These are phyloP conservation scores for Amphicarpaea edgeworthii DNA, from an alignment of 306 rosid genomes.

Conservation along the genomic window DNA sequence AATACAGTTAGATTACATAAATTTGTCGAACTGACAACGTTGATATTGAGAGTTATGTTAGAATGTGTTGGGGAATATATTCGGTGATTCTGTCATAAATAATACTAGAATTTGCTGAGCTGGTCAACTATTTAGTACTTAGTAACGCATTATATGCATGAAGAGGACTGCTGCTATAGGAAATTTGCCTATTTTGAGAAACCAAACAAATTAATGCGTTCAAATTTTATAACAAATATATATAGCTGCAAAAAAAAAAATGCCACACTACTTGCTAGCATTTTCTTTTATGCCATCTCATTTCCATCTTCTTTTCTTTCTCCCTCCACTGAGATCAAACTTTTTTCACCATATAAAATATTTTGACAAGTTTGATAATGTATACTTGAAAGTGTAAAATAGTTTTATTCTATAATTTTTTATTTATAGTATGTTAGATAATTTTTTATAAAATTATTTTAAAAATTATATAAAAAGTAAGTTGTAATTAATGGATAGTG, in stretches of 20 bases:
- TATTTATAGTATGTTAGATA: too few relatives aligned
- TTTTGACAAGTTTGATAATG: too few relatives aligned
- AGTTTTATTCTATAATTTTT: too few relatives aligned
- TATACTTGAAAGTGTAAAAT: too few relatives aligned
- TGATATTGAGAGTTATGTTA: slow-evolving; percentile 45
- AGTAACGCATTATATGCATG: slow-evolving; percentile 45
- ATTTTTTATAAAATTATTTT: too few relatives aligned
- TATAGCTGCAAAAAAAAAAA: slow-evolving; percentile 18
- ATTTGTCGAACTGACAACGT: slow-evolving; percentile 47
- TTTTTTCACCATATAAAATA: not conserved
- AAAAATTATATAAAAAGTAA: too few relatives aligned
- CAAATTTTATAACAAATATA: slow-evolving; percentile 12
- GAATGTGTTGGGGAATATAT: slow-evolving; percentile 44
- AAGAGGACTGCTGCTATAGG: slow-evolving; percentile 34
- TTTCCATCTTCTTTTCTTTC: not conserved
- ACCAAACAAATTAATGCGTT: slow-evolving; percentile 48
- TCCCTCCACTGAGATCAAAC: slow-evolving; percentile 1
- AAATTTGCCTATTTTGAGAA: slow-evolving; percentile 52
- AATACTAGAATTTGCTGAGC: slow-evolving; percentile 29
- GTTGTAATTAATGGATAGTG: too few relatives aligned
- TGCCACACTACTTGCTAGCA: slow-evolving; percentile 34
- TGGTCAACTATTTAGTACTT: slow-evolving; percentile 39
- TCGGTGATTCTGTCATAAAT: slow-evolving; percentile 26
- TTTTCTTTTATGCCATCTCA: slow-evolving; percentile 38
- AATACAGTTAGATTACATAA: slow-evolving; percentile 21